Base-by-base conservation (phyloP, 768 basidiomycete genomes). In the Suillus cothurnatus region DNA sequence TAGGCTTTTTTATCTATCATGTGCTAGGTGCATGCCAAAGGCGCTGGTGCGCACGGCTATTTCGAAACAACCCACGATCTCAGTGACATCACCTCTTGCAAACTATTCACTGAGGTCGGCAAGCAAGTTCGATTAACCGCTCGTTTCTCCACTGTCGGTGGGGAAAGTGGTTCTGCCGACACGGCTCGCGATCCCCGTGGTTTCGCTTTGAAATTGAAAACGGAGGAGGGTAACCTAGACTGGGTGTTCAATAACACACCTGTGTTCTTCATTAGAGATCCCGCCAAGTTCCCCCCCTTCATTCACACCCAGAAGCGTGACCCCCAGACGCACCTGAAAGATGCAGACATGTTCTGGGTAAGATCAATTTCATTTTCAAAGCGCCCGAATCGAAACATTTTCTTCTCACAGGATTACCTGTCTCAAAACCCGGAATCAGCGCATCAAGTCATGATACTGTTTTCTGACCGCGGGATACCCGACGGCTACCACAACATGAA, bases 401-500 rank as follows among this genome's bases (percentile, higher is more conserved):
- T 28, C n/a, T 34, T 58, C 73, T 70, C 61, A 69, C 74, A 94
- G 93, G 95, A 97, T 77, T 97, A 93, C 74, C 86, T 97, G 64
- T 85, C 87, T 36, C 88, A 93, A 76, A 94, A 93, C 80, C 91
- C 93, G 12, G 93, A 95, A 80, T 92, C 93, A 23, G 92, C 91
- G 65, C 92, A 94, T 77, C 93, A 94, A 79, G 81, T 93, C 71
- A 84, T 93, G 85, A 96, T 96, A 76, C 84, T 94, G 65, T 90
- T 97, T 82, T 92, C 92, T n/a, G 96, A 98, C 79, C 93, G 96
- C 72, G 91, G 94, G 56, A 97, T 94, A 63, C 96, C 97, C 66
- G 90, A 89, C 78, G 95, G 87, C n/a, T 95, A 81, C 81, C 88
- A 92, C 78, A 81, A 89, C 67, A 82, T 88, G 88, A 93, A 98